phyloP scores from a whole-genome alignment of 2,329 filamentous ascomycete genomes.

The Plectosphaerella plurivora region DNA sequence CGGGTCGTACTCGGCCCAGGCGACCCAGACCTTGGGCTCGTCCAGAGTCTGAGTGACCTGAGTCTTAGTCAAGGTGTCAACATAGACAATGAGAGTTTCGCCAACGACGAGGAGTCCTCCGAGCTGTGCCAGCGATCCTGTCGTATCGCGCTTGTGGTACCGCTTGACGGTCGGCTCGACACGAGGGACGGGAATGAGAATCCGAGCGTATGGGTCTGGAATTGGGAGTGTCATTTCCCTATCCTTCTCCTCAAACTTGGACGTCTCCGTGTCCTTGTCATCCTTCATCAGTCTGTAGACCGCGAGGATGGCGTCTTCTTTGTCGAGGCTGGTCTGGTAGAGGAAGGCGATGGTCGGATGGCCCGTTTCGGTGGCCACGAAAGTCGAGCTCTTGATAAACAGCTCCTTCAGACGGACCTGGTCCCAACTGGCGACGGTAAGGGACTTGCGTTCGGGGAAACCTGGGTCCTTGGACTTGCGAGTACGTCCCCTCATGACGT shows the following conservation, averaged over 20 bases:
- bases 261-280: slow-evolving; percentile 50
- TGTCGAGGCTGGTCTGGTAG: slow-evolving; percentile 49
- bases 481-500: slow-evolving; percentile 45
- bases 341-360: slow-evolving; percentile 55
- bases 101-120: slow-evolving; percentile 73
- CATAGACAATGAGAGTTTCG: slow-evolving; percentile 79
- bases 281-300: slow-evolving; percentile 56
- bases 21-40: slow-evolving; percentile 81
- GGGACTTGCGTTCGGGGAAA: too few species aligned
- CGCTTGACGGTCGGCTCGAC: slow-evolving; percentile 52
- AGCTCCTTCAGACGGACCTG: slow-evolving; percentile 55
- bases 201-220: slow-evolving; percentile 50
- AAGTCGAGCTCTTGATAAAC: slow-evolving; percentile 54
- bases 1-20: slow-evolving; percentile 81
- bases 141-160: slow-evolving; percentile 54
- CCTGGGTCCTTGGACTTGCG: slow-evolving; percentile 32
- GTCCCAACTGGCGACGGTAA: slow-evolving; percentile 28
- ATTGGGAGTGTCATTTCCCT: slow-evolving; percentile 50
- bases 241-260: slow-evolving; percentile 52
- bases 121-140: slow-evolving; percentile 49
- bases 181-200: slow-evolving; percentile 59
- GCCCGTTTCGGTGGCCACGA: slow-evolving; percentile 53
- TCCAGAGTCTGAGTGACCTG: slow-evolving; percentile 60
- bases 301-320: slow-evolving; percentile 49
- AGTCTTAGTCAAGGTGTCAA: slow-evolving; percentile 71